Base-by-base conservation (phyloP, 2,329 filamentous ascomycete genomes). In the Lachnellula suecica region DNA sequence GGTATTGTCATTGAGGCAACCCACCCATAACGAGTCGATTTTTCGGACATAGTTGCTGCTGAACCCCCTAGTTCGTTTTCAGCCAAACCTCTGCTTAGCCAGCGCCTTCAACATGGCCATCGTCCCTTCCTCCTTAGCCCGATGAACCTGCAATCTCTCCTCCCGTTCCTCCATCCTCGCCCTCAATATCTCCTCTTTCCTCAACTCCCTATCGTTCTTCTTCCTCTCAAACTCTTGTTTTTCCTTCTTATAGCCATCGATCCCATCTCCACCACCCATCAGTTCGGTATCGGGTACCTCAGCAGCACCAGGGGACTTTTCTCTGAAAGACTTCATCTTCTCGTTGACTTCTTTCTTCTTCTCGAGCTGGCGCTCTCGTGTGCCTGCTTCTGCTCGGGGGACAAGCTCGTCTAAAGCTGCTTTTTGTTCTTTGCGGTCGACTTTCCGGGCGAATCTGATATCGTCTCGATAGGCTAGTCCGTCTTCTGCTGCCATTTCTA, bases 151-250 rank as follows among this genome's bases (percentile, higher is more conserved):
- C 47, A 92, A 66, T 62, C 84, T 80, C 73, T 91, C 88, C 67
- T 96, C 90, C 61, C 91, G 78, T 76, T 97, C 92, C 43, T 84
- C 91, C 54, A 79, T 78, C 65, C 83, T 82, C 10, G 90, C 90
- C 64, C 91, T 74, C 56, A 88, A 72, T 52, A 91, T 79, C 72
- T 96, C 92, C 70, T 97, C 92, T 63, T 89, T 80, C 53, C 90
- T 73, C 15, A 94, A 73, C 76, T 97, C 91, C 47, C 92, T 72
- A 70, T 96, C 91, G 61, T 85, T 90, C 78, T 93, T 95, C 72
- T 86, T 86, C 61, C 81, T 74, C 72, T 90, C 82, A 62, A 83
- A 76, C 52, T 76, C 80, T 60, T 82, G 80, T 69, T 87, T 83
- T 67, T 81, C 74, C 63, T 77, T 78, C 74, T 87, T 92, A 59